A percentile compares a stretch with the other conserved stretches of the same genome.
These are phyloP conservation scores for Leishmania aethiopica DNA, from an alignment of 208 protist genomes.

Conservation along the genomic window DNA sequence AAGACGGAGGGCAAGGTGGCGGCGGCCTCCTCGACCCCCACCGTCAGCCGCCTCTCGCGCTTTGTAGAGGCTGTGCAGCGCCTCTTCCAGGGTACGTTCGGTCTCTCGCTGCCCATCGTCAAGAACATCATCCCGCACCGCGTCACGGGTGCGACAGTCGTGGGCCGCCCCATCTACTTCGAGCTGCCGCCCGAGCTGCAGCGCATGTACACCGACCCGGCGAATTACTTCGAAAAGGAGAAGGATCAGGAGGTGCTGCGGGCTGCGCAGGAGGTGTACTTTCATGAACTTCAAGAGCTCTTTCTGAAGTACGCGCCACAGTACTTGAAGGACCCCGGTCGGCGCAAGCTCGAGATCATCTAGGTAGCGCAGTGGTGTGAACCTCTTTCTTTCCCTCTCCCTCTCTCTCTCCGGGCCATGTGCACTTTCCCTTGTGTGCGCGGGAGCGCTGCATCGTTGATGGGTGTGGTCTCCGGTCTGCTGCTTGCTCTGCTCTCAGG, in stretches of 20 bases:
- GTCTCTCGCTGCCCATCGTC: slow-evolving; percentile 58
- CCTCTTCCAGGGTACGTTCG: slow-evolving; percentile 49
- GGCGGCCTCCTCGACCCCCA: neutral
- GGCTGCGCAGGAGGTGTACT: slow-evolving; percentile 39
- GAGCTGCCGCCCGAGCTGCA: slow-evolving; percentile 32
- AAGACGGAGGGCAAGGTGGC: neutral
- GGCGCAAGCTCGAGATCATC: slow-evolving; percentile 32
- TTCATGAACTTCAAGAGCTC: slow-evolving; percentile 40
- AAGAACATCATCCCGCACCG: slow-evolving; percentile 52
- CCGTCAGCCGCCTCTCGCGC: neutral
- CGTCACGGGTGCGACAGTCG: slow-evolving; percentile 41
- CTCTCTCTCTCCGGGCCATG: neutral
- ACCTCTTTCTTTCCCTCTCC: neutral
- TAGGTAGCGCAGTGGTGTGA: neutral
- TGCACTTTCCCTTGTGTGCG: neutral
- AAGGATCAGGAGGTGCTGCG: slow-evolving; percentile 32
- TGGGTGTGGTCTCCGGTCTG: neutral
- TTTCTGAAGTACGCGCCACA: slow-evolving; percentile 49
- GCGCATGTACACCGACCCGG: slow-evolving; percentile 37
- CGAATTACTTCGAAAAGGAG: slow-evolving; percentile 31
- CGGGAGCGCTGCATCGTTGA: neutral
- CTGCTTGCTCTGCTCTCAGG: neutral
- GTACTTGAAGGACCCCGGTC: slow-evolving; percentile 33
- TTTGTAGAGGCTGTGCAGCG: slow-evolving; percentile 31
- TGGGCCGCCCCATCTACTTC: slow-evolving; percentile 56